Evolutionary conservation across 2,329 filamentous ascomycete genomes (phyloP), one percentile per base, ranked within the genome.

Genomic region (Cucurbitaria berberidis): DNA sequence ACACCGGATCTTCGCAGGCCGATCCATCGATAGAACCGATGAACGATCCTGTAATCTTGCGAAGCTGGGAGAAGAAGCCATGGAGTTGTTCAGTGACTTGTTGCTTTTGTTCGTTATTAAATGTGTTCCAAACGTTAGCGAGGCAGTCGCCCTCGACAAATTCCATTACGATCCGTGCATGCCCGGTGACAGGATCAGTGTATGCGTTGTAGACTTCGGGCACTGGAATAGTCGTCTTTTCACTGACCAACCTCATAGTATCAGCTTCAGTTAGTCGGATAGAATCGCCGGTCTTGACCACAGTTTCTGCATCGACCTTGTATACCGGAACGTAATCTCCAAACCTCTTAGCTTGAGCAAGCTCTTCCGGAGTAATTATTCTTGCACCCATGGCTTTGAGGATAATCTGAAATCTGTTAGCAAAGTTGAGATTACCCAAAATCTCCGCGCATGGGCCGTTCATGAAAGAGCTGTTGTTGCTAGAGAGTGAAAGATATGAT

Each of bases 91-190:
- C 13, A 15, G 15, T 34, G 13, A 34, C 13, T 34, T 34, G 7
- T 16, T 34, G 7, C 13, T 34, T 34, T 34, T 34, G 30, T 7
- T 15, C 13, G 30, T 16, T 15, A 34, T 34, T 15, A 16, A 34
- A 15, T 15, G 8, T 34, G 6, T 15, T 13, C 30, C 30, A 34
- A 15, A 34, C 30, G 15, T 34, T 5, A 9, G 30, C 30, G 30
- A 62, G 57, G 11, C 38, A 38, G 27, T 57, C 48, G 8, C 59
- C 59, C 38, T 58, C 51, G 13, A 62, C 50, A 32, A 55, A 58
- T 38, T 62, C 57, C 59, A 62, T 62, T 9, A 62, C 54, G 24
- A 62, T 62, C 22, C 51, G 47, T 15, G 41, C 38, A 48, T 55
- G 51, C 16, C 51, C 55, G 11, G 35, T 44, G 29, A 26, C 51